phyloP scores from a whole-genome alignment of 768 basidiomycete species.

The Porphyrellus cyaneotinctus region DNA sequence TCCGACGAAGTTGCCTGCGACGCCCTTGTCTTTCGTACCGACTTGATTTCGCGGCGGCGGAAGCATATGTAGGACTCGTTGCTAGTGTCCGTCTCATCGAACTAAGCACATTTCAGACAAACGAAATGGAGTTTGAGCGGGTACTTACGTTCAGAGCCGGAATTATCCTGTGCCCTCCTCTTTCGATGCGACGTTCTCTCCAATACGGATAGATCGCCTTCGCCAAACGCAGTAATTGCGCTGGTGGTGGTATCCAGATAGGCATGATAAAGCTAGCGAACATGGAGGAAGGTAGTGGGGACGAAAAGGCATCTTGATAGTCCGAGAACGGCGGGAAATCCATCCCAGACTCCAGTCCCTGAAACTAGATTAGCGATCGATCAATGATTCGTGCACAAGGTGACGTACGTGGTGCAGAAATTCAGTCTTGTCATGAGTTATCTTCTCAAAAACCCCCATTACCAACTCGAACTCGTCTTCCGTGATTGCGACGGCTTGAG shows the following conservation, averaged over 20 bases:
- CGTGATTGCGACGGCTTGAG: conserved; percentile 60
- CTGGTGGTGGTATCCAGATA: conserved; percentile 60
- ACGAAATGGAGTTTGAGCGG: background rate
- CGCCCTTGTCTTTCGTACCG: conserved; percentile 89
- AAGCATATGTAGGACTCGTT: conserved; percentile 98
- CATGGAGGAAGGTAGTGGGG: conserved; percentile 51
- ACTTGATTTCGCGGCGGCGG: conserved; percentile 90
- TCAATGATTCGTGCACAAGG: background rate
- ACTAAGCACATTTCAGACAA: conserved; percentile 37
- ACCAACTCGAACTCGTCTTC: conserved; percentile 95
- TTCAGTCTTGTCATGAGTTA: conserved; percentile 85
- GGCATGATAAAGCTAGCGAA: conserved; percentile 72
- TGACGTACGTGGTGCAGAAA: conserved; percentile 82
- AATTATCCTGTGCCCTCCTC: conserved; percentile 81
- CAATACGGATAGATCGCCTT: conserved; percentile 82
- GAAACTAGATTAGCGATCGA: conserved; percentile 2
- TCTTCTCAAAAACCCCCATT: conserved; percentile 91
- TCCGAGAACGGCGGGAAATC: conserved; percentile 68
- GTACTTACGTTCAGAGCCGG: conserved; percentile 78
- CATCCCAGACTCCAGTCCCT: conserved; percentile 66
- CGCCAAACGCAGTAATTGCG: conserved; percentile 63
- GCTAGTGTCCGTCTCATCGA: conserved; percentile 83
- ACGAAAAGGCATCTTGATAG: conserved; percentile 66
- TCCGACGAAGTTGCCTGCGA: conserved; percentile 88
- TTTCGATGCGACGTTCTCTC: conserved; percentile 77